Evolutionary conservation across 164 flowering plant genomes (phyloP).

Genomic region (Sextonia rubra): DNA sequence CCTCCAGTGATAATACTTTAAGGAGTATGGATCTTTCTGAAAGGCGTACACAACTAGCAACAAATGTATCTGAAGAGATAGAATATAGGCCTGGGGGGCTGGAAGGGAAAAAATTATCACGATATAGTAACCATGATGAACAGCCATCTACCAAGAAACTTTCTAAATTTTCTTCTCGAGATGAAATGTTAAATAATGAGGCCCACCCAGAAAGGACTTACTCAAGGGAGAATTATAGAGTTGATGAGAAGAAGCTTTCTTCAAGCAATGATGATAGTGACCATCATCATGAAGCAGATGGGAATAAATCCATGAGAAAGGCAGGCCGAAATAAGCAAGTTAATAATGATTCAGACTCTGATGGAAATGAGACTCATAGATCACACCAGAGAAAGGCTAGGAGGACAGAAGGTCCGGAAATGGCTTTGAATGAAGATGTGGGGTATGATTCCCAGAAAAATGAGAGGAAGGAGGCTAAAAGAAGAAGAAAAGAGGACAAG

Average conservation of each 20-base stretch:
- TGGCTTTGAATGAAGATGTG: slow-evolving; percentile 18
- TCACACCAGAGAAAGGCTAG: slow-evolving; percentile 26
- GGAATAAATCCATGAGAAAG: slow-evolving; percentile 19
- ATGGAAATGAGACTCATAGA: slow-evolving; percentile 38
- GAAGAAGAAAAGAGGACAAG: slow-evolving; percentile 32
- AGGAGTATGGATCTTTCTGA: slow-evolving; percentile 21
- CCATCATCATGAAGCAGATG: slow-evolving; percentile 17
- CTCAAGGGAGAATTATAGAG: slow-evolving; percentile 24
- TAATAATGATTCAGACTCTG: slow-evolving; percentile 39
- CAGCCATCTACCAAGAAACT: slow-evolving; percentile 14
- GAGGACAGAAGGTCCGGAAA: slow-evolving; percentile 16
- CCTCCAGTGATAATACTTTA: slow-evolving; percentile 40
- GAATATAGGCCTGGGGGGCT: slow-evolving; percentile 26
- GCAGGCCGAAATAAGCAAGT: slow-evolving; percentile 22
- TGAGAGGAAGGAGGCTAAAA: slow-evolving; percentile 31
- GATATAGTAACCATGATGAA: slow-evolving; percentile 11
- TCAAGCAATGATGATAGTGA: slow-evolving; percentile 22
- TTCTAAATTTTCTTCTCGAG: slow-evolving; percentile 12
- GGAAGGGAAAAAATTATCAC: slow-evolving; percentile 9
- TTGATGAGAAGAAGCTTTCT: slow-evolving; percentile 26
- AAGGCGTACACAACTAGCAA: slow-evolving; percentile 20
- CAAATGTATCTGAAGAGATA: slow-evolving; percentile 18
- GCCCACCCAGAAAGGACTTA: slow-evolving; percentile 8
- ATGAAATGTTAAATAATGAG: slow-evolving; percentile 18
- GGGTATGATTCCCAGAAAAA: slow-evolving; percentile 20